phyloP scores from a whole-genome alignment of 2,329 filamentous ascomycete species.

The Aspergillus sp. region DNA sequence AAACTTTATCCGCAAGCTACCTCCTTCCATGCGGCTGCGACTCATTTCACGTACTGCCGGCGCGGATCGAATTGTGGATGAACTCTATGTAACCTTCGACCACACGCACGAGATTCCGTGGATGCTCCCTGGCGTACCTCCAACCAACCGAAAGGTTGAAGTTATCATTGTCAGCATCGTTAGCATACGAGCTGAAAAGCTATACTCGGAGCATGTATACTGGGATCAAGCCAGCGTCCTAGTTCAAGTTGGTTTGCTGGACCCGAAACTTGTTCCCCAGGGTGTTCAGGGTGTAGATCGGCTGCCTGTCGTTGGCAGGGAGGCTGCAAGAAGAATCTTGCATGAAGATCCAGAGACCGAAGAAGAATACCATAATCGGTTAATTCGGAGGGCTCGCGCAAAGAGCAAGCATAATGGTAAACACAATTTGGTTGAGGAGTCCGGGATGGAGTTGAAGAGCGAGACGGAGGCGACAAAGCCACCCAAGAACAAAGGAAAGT shows the following conservation, averaged over 20 bases:
- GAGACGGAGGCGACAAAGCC: too few species aligned
- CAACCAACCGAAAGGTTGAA: slow-evolving; percentile 55
- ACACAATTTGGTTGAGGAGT: slow-evolving; percentile 17
- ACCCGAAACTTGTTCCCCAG: slow-evolving; percentile 51
- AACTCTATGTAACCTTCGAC: slow-evolving; percentile 53
- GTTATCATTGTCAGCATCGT: slow-evolving; percentile 55
- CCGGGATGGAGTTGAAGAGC: slow-evolving; percentile 6
- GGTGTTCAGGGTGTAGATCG: slow-evolving; percentile 35
- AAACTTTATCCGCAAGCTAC: slow-evolving; percentile 51
- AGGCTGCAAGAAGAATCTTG: slow-evolving; percentile 36
- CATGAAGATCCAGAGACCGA: slow-evolving; percentile 32
- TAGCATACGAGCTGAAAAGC: slow-evolving; percentile 47
- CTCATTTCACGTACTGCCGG: slow-evolving; percentile 56
- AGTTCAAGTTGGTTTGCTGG: slow-evolving; percentile 54
- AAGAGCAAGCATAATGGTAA: slow-evolving; percentile 7
- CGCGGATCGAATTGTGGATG: slow-evolving; percentile 57
- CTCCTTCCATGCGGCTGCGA: slow-evolving; percentile 47
- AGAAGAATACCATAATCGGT: slow-evolving; percentile 29
- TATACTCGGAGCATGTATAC: slow-evolving; percentile 56
- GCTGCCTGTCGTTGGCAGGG: slow-evolving; percentile 36
- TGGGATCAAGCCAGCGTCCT: slow-evolving; percentile 61
- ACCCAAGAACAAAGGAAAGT: slow-evolving; percentile 14
- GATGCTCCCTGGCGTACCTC: slow-evolving; percentile 55
- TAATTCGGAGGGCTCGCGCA: slow-evolving; percentile 22
- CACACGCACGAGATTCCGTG: slow-evolving; percentile 54